Conservation (phyloP, 306 rosid species). For the Glycine tomentella region DNA sequence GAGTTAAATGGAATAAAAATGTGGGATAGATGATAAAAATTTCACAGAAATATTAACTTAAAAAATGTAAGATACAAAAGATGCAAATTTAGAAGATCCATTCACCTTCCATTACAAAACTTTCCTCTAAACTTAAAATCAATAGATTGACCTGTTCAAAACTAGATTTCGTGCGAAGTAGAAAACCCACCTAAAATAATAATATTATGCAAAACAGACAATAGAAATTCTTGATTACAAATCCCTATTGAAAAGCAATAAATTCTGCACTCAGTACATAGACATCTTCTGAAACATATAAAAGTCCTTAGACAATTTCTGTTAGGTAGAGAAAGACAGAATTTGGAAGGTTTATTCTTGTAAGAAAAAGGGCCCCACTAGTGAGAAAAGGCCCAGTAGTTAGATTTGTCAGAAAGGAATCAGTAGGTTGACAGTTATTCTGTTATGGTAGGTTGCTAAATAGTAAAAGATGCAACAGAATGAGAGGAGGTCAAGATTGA, state of each 20-base stretch:
- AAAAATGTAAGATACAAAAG: not conserved
- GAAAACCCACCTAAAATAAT: slow-evolving; percentile 4
- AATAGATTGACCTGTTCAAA: not conserved
- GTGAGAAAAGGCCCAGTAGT: not conserved
- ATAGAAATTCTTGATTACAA: not conserved
- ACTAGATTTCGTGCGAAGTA: not conserved
- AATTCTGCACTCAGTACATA: slow-evolving; percentile 14
- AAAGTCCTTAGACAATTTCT: not conserved
- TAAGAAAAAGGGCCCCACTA: not conserved
- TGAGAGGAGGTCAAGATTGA: too few species aligned
- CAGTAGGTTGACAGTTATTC: not conserved
- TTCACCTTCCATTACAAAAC: slow-evolving; percentile 4
- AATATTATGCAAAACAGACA: not conserved
- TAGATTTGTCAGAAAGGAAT: not conserved
- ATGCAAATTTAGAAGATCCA: not conserved
- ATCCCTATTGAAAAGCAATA: slow-evolving; percentile 33
- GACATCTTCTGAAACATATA: not conserved
- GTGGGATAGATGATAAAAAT: not conserved
- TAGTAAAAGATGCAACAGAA: not conserved
- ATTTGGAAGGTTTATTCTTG: not conserved
- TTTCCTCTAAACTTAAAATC: slow-evolving; percentile 7
- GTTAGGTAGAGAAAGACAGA: not conserved
- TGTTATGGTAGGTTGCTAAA: not conserved
- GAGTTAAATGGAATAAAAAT: not conserved
- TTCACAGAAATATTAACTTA: slow-evolving; percentile 23